Conservation (phyloP, 805 yeast species). For the Candida silvatica region DNA sequence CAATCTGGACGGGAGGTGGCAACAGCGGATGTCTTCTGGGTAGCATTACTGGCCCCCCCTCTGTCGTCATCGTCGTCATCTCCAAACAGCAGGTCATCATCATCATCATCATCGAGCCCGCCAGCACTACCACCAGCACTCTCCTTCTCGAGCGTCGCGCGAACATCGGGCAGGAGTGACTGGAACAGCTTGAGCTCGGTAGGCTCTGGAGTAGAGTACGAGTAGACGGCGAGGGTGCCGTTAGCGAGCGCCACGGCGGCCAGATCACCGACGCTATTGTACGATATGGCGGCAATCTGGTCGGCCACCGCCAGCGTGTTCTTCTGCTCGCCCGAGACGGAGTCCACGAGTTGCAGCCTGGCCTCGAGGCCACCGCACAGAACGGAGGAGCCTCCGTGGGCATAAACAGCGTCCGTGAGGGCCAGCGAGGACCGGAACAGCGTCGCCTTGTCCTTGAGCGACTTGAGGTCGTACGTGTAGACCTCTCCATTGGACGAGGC, state of each 20-base stretch:
- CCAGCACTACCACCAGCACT: slow-evolving; percentile 25
- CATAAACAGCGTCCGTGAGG: slow-evolving; percentile 43
- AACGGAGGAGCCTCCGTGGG: slow-evolving; percentile 52
- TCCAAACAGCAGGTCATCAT: slow-evolving; percentile 4
- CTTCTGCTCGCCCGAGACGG: slow-evolving; percentile 22
- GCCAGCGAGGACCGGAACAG: slow-evolving; percentile 36
- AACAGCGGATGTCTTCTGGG: slow-evolving; percentile 23
- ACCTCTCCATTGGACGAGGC: slow-evolving; percentile 36
- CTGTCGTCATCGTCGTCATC: slow-evolving; percentile 16
- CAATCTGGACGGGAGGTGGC: slow-evolving; percentile 44
- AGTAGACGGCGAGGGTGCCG: slow-evolving; percentile 50
- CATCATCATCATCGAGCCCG: slow-evolving; percentile 15
- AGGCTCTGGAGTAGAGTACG: slow-evolving; percentile 49
- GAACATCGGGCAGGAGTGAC: slow-evolving; percentile 30
- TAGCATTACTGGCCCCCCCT: too few relatives aligned
- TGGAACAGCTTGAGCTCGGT: slow-evolving; percentile 36
- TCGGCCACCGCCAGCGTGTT: slow-evolving; percentile 36
- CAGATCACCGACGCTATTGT: slow-evolving; percentile 47
- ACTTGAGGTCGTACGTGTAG: slow-evolving; percentile 28
- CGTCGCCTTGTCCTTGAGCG: slow-evolving; percentile 20
- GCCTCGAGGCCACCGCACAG: slow-evolving; percentile 64
- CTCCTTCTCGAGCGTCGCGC: slow-evolving; percentile 9
- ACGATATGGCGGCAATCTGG: slow-evolving; percentile 47
- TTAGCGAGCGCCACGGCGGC: slow-evolving; percentile 49
- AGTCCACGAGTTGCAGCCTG: slow-evolving; percentile 37